A percentile compares a stretch with the other conserved stretches of the same genome.
Conservation (phyloP, 2,329 filamentous ascomycete genomes). For the Colletotrichum echinochloae region DNA sequence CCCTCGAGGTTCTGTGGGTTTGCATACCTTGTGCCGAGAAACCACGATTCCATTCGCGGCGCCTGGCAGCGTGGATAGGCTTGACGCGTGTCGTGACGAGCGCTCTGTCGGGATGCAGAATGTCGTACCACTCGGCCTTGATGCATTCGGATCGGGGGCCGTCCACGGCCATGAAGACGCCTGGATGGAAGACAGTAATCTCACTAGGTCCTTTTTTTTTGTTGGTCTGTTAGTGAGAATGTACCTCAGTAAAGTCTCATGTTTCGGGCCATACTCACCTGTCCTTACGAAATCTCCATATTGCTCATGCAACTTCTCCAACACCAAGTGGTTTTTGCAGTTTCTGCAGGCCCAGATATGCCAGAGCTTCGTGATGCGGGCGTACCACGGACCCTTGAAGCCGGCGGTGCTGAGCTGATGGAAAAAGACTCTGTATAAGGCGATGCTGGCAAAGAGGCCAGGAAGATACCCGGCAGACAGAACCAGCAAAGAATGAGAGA, state of each 20-base stretch:
- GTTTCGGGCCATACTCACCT: conserved; percentile 30
- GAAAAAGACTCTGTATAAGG: conserved; percentile 54
- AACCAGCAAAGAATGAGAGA: conserved; percentile 14
- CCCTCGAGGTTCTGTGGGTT: conserved; percentile 7
- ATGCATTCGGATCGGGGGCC: conserved; percentile 44
- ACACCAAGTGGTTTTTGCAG: conserved; percentile 43
- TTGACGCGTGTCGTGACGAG: conserved; percentile 43
- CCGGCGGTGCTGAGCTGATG: conserved; percentile 50
- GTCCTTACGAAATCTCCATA: conserved; percentile 47
- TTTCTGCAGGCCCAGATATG: conserved; percentile 46
- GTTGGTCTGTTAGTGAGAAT: background rate
- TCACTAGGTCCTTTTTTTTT: conserved; percentile 42
- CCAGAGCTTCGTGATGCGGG: conserved; percentile 53
- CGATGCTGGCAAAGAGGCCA: conserved; percentile 47
- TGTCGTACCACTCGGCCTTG: conserved; percentile 47
- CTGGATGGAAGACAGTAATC: conserved; percentile 45
- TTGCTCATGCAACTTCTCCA: conserved; percentile 42
- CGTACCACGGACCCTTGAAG: conserved; percentile 53
- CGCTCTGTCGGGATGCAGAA: conserved; percentile 42
- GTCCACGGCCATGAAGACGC: conserved; percentile 44
- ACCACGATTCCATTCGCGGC: conserved; percentile 44
- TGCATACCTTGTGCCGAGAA: conserved; percentile 42
- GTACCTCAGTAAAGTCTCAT: background rate
- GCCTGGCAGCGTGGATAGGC: conserved; percentile 42
- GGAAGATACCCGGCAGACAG: conserved; percentile 38